Evolutionary conservation across 2,329 filamentous ascomycete genomes (phyloP), one percentile per base, ranked within the genome.

Genomic region (Beauveria australis): DNA sequence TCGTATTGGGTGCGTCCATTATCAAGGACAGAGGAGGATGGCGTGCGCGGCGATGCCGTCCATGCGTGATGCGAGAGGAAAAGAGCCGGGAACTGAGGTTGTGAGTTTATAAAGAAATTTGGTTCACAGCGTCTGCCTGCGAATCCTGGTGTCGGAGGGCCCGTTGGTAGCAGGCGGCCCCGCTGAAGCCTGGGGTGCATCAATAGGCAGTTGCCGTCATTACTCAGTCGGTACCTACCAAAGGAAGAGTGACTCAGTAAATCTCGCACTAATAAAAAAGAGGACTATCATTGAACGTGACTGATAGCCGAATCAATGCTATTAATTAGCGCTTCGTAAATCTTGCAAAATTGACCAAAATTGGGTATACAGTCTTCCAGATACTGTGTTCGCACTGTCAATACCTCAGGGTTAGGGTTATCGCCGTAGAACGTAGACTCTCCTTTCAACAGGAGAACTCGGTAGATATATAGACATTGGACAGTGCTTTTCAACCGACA

Each of bases 31-130:
- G 49, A 14, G 19, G 10, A 22, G 43, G 28, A 33, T 10, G 12
- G 5, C 8, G 41, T n/a, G 49, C 22, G 49, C 58, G 51, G 58
- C 48, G 58, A 54, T 60, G 58, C 48, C 51, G 58, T 60, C 56
- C 56, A 59, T 59, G 48, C 33, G 55, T 30, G 33, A 41, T 16
- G 55, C 14, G 18, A 9, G 10, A 47, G 3, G 5, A 24, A 12
- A 19, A 24, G 30, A 49, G 16, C 26, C 8, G 48, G n/a, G 24
- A 43, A 52, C 48, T 26, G 56, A 22, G 48, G 56, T 44, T 26
- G 48, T 53, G 47, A n/a, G 19, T 52, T 46, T 53, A 59, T 59
- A 59, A 46, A 30, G 47, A 26, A 18, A 18, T 40, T 43, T 16
- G 56, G 30, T 43, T 58, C 30, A 51, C 24, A 26, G 41, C 22